phyloP scores from a whole-genome alignment of 2,329 filamentous ascomycete species.

The Fusarium sp. region DNA sequence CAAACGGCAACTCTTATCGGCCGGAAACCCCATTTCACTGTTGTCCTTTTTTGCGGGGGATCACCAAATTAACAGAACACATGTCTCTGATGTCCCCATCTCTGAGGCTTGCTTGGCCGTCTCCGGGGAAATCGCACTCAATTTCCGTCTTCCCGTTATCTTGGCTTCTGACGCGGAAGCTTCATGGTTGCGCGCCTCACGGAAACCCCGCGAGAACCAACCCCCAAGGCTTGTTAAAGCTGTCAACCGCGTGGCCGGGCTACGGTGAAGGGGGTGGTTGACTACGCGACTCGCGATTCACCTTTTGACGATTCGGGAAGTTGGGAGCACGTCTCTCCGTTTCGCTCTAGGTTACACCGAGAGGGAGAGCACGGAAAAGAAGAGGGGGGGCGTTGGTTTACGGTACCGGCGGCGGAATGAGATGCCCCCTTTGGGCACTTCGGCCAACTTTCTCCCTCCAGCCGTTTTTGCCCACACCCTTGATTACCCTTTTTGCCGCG shows the following conservation, averaged over 20 bases:
- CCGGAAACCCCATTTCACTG: neutral
- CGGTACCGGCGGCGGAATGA: neutral
- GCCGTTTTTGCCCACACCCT: neutral
- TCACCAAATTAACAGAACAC: slow-evolving; percentile 1
- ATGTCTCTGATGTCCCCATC: neutral
- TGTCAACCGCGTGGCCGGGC: slow-evolving; percentile 35
- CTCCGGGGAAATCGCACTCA: neutral
- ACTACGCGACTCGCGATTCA: slow-evolving; percentile 24
- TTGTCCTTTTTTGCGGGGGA: neutral
- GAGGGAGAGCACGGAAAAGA: neutral
- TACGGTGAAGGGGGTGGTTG: neutral
- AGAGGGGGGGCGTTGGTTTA: neutral
- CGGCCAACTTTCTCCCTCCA: slow-evolving; percentile 11
- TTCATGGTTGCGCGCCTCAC: neutral
- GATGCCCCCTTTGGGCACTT: slow-evolving; percentile 15
- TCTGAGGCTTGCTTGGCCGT: neutral
- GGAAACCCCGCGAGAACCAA: slow-evolving; percentile 14
- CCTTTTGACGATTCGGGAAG: neutral
- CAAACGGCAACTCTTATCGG: neutral
- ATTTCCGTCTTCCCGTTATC: neutral
- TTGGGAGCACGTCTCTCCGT: slow-evolving; percentile 9
- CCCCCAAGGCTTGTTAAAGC: slow-evolving; percentile 7
- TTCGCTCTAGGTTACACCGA: neutral
- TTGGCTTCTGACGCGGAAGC: neutral
- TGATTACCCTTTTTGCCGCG: neutral